Percentiles rank a stretch among this genome's conserved stretches.
Evolutionary conservation across 805 yeast species (phyloP).

Genomic region (Metschnikowia anglica): DNA sequence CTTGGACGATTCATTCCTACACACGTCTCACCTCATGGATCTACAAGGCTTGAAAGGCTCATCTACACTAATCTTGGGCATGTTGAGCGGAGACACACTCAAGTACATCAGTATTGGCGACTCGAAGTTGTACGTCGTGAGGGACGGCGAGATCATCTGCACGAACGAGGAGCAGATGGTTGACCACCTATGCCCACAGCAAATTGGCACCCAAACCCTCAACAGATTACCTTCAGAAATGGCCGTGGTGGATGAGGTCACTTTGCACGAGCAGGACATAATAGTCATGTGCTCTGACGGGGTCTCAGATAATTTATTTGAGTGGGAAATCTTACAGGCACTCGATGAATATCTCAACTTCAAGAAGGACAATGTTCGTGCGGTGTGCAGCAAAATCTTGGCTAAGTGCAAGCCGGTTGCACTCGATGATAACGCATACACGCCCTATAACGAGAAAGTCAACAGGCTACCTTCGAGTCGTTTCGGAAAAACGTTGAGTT

Average conservation of each 20-base stretch:
- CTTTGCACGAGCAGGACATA: conserved; percentile 42
- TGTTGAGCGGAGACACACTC: conserved; percentile 48
- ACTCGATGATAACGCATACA: conserved; percentile 51
- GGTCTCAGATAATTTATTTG: conserved; percentile 51
- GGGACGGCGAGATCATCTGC: conserved; percentile 44
- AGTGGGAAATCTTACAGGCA: conserved; percentile 44
- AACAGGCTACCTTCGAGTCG: conserved; percentile 38
- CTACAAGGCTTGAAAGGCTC: conserved; percentile 48
- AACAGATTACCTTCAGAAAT: conserved; percentile 45
- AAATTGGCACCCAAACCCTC: conserved; percentile 52
- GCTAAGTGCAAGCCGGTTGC: conserved; percentile 48
- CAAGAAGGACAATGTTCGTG: conserved; percentile 34
- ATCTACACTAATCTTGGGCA: conserved; percentile 47
- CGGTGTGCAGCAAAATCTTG: conserved; percentile 41
- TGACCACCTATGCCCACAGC: conserved; percentile 49
- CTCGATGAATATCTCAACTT: conserved; percentile 33
- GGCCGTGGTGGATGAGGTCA: conserved; percentile 46
- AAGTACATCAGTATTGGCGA: conserved; percentile 55
- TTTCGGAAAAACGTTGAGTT: conserved; percentile 33
- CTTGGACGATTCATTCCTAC: conserved; percentile 48
- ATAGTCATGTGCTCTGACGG: conserved; percentile 54
- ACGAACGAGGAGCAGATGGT: conserved; percentile 49
- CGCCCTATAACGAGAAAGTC: conserved; percentile 54
- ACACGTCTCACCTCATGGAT: conserved; percentile 52
- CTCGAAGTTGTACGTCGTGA: conserved; percentile 46